These are phyloP conservation scores for Penicillium pancosmium DNA, from an alignment of 495 filamentous ascomycete species.

Conservation along the genomic window DNA sequence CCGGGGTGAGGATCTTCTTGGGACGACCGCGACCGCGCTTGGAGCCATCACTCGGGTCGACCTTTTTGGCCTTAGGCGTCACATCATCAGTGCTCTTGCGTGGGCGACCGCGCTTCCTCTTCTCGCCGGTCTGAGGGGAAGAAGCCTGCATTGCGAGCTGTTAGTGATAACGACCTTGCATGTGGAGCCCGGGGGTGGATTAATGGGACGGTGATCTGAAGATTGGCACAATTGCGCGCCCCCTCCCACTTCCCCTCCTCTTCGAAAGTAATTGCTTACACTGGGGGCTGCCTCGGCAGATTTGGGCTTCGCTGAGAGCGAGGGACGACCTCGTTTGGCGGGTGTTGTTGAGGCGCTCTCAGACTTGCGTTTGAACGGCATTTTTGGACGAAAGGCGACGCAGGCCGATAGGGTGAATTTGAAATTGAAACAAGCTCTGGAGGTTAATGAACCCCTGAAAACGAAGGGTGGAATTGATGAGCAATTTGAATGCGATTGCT, in stretches of 20 bases:
- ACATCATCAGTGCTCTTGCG: constrained; percentile 36
- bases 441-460: background rate
- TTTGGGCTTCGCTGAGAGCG: background rate
- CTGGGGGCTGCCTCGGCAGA: background rate
- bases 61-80: constrained; percentile 21
- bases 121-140: constrained; percentile 37
- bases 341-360: constrained; percentile 23
- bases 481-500: background rate
- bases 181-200: constrained; percentile 11
- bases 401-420: background rate
- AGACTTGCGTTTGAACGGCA: constrained; percentile 35
- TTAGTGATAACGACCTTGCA: constrained; percentile 4
- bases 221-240: constrained; percentile 10
- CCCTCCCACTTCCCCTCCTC: background rate
- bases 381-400: constrained; percentile 9
- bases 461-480: background rate
- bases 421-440: background rate
- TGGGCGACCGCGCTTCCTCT: constrained; percentile 43
- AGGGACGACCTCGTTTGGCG: constrained; percentile 21
- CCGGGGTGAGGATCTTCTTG: constrained; percentile 20
- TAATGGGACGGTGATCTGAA: constrained; percentile 4
- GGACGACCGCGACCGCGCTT: constrained; percentile 48
- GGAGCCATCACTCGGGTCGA: constrained; percentile 22
- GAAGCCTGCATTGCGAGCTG: constrained; percentile 8
- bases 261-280: background rate